Evolutionary conservation across 306 rosid species (phyloP).

Genomic region (Fagus crenata): DNA sequence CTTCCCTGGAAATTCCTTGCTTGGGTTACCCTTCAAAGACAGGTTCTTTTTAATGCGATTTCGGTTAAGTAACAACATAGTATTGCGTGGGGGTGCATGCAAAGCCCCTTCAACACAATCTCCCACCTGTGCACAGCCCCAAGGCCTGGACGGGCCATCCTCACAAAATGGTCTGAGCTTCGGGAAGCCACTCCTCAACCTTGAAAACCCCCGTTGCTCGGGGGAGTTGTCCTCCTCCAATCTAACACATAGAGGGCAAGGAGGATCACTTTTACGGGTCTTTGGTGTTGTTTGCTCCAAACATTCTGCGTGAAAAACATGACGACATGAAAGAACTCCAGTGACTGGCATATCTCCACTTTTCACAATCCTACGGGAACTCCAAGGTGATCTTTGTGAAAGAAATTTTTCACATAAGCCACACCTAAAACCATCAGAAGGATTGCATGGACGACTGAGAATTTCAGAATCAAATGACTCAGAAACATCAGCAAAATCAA

Average conservation of each 20-base stretch:
- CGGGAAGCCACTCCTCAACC: slow-evolving; percentile 50
- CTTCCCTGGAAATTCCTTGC: slow-evolving; percentile 71
- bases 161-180: slow-evolving; percentile 49
- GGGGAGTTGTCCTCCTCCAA: slow-evolving; percentile 52
- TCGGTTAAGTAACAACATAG: slow-evolving; percentile 60
- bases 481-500: slow-evolving; percentile 72
- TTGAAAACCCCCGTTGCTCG: slow-evolving; percentile 47
- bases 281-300: slow-evolving; percentile 75
- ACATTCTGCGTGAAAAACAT: slow-evolving; percentile 87
- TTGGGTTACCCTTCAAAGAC: slow-evolving; percentile 52
- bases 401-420: slow-evolving; percentile 74
- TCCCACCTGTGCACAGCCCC: slow-evolving; percentile 71
- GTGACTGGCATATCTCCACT: slow-evolving; percentile 86
- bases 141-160: slow-evolving; percentile 63
- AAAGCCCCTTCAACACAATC: slow-evolving; percentile 77
- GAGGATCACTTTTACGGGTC: slow-evolving; percentile 65
- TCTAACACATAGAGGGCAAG: slow-evolving; percentile 69
- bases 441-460: slow-evolving; percentile 26
- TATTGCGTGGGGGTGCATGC: slow-evolving; percentile 60
- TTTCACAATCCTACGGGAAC: slow-evolving; percentile 77
- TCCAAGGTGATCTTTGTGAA: slow-evolving; percentile 86
- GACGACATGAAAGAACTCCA: slow-evolving; percentile 78
- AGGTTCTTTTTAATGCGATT: slow-evolving; percentile 63
- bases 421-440: slow-evolving; percentile 60
- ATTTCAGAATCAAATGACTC: slow-evolving; percentile 70